Conservation (phyloP, 2,329 filamentous ascomycete species). For the Fusarium incarnatum region DNA sequence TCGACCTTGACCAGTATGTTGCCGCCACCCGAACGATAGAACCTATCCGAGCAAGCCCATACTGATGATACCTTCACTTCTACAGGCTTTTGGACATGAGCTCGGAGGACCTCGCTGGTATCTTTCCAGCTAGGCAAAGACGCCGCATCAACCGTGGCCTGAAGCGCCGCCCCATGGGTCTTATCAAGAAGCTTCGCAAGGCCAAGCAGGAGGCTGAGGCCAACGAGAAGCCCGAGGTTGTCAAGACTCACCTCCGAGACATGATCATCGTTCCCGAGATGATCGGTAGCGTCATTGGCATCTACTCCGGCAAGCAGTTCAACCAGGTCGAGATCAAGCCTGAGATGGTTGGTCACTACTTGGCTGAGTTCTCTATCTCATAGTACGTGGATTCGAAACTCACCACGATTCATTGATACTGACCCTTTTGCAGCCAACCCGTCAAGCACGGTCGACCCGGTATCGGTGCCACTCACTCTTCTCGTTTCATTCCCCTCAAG, state of each 20-base stretch:
- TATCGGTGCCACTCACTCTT: constrained; percentile 99
- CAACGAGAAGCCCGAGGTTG: constrained; percentile 99
- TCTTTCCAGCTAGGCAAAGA: constrained; percentile 79
- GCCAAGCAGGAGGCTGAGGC: constrained; percentile 98
- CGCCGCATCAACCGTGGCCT: constrained; percentile 99
- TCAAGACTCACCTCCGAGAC: constrained; percentile 99
- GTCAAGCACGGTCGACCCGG: constrained; percentile 99
- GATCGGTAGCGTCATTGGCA: constrained; percentile 98
- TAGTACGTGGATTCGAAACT: constrained; percentile 75
- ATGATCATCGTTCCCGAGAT: constrained; percentile 99
- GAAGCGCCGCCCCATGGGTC: constrained; percentile 99
- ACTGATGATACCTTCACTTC: constrained; percentile 40
- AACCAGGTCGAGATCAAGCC: constrained; percentile 99
- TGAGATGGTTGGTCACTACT: constrained; percentile 99
- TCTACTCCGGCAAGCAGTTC: constrained; percentile 99
- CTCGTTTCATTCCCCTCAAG: constrained; percentile 99
- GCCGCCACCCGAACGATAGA: constrained; percentile 21
- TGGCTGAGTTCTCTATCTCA: constrained; percentile 99
- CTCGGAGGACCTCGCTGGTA: no score
- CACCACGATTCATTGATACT: constrained; percentile 51
- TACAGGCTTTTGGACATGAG: constrained; percentile 88
- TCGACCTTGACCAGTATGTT: constrained; percentile 98
- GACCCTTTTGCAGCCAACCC: constrained; percentile 80
- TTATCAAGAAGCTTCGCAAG: constrained; percentile 99
- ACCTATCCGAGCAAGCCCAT: constrained; percentile 18